Conservation (phyloP, 192 early-diverging fungal species). For the Allomyces macrogynus region DNA sequence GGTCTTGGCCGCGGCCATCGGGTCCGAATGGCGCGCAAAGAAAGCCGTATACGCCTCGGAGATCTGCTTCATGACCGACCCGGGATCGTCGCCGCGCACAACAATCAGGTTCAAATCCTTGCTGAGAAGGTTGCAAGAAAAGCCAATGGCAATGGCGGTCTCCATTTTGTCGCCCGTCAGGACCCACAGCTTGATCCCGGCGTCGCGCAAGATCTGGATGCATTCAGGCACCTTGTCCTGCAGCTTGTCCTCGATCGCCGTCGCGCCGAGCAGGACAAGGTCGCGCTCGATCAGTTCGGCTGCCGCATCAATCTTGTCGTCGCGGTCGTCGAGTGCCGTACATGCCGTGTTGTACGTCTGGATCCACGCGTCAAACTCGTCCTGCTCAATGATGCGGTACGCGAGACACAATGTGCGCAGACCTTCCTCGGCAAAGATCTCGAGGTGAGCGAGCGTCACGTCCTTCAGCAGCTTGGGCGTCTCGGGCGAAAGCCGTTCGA, state of each 20-base stretch:
- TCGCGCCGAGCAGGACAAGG: constrained; percentile 42
- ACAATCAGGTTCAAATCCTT: constrained; percentile 41
- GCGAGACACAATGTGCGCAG: constrained; percentile 76
- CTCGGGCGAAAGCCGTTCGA: constrained; percentile 39
- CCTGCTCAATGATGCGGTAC: constrained; percentile 46
- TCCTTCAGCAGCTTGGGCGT: constrained; percentile 14
- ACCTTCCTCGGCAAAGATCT: constrained; percentile 60
- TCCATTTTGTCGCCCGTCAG: constrained; percentile 63
- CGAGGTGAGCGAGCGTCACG: constrained; percentile 41
- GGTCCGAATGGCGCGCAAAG: constrained; percentile 4
- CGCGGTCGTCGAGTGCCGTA: constrained; percentile 47
- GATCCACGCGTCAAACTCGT: constrained; percentile 58
- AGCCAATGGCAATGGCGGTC: constrained; percentile 63
- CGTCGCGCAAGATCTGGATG: constrained; percentile 34
- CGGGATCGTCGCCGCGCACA: constrained; percentile 11
- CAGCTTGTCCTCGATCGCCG: constrained; percentile 58
- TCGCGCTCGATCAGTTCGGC: constrained; percentile 51
- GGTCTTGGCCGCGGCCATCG: constrained; percentile 3
- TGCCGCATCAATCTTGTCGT: constrained; percentile 42
- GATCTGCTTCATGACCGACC: constrained; percentile 9
- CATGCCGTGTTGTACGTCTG: constrained; percentile 49
- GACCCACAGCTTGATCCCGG: constrained; percentile 63
- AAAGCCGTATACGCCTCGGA: constrained; percentile 12
- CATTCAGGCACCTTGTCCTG: constrained; percentile 60
- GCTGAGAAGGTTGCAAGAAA: constrained; percentile 42